Conservation (phyloP, 2,329 filamentous ascomycete species). For the Nothophaeocryptopus gaeumannii region DNA sequence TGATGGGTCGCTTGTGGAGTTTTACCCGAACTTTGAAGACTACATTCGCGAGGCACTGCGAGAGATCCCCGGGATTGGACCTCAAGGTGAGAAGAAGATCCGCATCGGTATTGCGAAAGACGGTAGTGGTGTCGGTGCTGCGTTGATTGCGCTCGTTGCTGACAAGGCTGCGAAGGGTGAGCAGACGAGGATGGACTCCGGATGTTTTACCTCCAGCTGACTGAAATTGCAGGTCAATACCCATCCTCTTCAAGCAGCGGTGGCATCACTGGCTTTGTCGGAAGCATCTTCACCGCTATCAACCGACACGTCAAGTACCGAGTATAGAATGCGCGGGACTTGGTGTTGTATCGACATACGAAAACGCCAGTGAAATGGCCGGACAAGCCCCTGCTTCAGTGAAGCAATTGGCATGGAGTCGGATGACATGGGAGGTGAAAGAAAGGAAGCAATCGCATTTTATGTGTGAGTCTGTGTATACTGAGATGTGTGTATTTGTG, state of each 20-base stretch:
- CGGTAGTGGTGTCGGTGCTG: slow-evolving; percentile 91
- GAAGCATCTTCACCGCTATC: slow-evolving; percentile 19
- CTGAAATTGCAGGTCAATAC: background rate
- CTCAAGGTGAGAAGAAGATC: slow-evolving; percentile 76
- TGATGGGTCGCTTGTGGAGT: slow-evolving; percentile 90
- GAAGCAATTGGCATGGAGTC: background rate
- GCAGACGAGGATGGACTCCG: background rate
- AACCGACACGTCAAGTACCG: slow-evolving; percentile 24
- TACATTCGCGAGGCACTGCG: slow-evolving; percentile 81
- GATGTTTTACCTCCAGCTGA: background rate
- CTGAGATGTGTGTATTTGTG: background rate
- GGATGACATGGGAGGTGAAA: background rate
- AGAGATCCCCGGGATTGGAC: slow-evolving; percentile 73
- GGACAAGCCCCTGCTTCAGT: background rate
- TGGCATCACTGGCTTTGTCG: slow-evolving; percentile 15
- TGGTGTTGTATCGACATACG: background rate
- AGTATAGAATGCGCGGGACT: slow-evolving; percentile 12
- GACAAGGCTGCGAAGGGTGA: slow-evolving; percentile 50
- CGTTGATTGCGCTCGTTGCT: slow-evolving; percentile 88
- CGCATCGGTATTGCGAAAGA: slow-evolving; percentile 96
- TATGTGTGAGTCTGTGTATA: background rate
- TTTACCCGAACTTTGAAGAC: slow-evolving; percentile 88
- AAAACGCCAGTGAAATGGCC: background rate
- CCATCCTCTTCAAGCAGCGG: slow-evolving; percentile 5
- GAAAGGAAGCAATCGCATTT: background rate